These are phyloP conservation scores for Phoenix dactylifera DNA, from an alignment of 176 grass and related monocot species.

Conservation along the genomic window DNA sequence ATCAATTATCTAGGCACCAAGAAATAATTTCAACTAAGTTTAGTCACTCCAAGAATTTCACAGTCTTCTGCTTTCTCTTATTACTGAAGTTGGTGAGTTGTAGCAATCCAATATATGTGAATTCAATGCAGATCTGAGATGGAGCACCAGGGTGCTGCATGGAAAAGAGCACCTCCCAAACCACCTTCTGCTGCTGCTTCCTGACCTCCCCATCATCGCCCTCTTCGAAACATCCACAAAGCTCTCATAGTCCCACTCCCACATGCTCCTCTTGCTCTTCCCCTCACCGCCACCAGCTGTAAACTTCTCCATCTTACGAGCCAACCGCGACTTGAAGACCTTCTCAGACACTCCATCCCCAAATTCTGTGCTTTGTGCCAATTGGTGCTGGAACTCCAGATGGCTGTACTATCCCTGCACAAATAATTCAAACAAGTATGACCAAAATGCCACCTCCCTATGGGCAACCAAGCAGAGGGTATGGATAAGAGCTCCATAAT, in stretches of 20 bases:
- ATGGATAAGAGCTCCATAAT: too few species aligned
- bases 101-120: not conserved
- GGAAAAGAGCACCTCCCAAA: conserved; percentile 73
- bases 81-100: too few species aligned
- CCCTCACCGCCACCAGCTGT: not conserved
- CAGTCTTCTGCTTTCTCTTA: too few species aligned
- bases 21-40: too few species aligned
- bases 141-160: conserved; percentile 79
- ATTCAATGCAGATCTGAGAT: conserved; percentile 20
- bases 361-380: conserved; percentile 89
- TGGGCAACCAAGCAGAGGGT: too few species aligned
- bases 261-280: conserved; percentile 35
- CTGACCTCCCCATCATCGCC: conserved; percentile 69
- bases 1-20: too few species aligned
- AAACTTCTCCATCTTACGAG: conserved; percentile 89
- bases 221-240: conserved; percentile 87
- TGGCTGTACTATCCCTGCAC: conserved; percentile 28
- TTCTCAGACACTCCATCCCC: conserved; percentile 61
- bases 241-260: conserved; percentile 83
- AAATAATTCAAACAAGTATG: not conserved
- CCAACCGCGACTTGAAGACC: conserved; percentile 80
- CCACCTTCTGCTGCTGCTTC: conserved; percentile 78
- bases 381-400: conserved; percentile 67
- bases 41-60: too few species aligned
- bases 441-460: too few species aligned